Evolutionary conservation across 2,329 filamentous ascomycete genomes (phyloP).

Genomic region (Sporothrix globosa): DNA sequence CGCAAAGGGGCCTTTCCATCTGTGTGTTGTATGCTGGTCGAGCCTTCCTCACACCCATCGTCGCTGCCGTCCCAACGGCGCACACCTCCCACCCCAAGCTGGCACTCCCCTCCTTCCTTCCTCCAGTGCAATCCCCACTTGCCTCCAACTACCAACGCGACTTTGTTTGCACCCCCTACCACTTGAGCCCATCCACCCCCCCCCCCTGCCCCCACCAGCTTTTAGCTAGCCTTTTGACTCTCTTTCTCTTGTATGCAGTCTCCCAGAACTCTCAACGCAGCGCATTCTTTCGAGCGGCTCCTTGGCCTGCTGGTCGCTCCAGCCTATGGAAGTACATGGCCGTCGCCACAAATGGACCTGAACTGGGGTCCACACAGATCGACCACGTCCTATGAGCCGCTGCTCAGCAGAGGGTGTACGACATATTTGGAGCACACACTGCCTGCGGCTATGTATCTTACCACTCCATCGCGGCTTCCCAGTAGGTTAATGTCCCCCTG

Average conservation of each 20-base stretch:
- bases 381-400: constrained; percentile 19
- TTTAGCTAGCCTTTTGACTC: background rate
- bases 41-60: background rate
- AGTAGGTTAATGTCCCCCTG: background rate
- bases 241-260: background rate
- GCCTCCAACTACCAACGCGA: constrained; percentile 6
- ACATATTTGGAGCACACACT: background rate
- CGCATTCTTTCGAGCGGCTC: constrained; percentile 32
- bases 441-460: too few relatives aligned
- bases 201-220: constrained; percentile 1
- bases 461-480: constrained; percentile 17
- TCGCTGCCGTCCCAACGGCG: background rate
- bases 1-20: constrained; percentile 20
- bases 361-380: constrained; percentile 17
- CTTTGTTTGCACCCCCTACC: background rate
- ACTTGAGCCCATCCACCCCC: background rate
- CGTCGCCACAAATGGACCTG: background rate
- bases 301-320: constrained; percentile 7
- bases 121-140: background rate
- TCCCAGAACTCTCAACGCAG: background rate
- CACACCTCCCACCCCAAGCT: constrained; percentile 1
- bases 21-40: background rate
- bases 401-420: background rate
- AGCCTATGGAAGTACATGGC: constrained; percentile 16
- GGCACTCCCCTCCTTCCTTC: constrained; percentile 5